Conservation (phyloP, 805 yeast species). For the Saccharomycopsis schoenii region DNA sequence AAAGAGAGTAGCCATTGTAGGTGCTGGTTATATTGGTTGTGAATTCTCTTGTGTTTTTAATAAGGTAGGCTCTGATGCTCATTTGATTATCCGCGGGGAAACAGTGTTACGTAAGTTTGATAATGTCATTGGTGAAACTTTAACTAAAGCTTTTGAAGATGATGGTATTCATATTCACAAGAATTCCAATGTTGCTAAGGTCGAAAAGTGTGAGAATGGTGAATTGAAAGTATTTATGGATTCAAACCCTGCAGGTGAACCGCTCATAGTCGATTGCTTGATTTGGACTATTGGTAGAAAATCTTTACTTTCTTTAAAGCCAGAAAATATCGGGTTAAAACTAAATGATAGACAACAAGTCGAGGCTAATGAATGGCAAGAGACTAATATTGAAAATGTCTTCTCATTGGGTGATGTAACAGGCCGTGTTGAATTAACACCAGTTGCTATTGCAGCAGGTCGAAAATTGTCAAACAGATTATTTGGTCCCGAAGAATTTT, state of each 20-base stretch:
- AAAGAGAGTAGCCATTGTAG: constrained; percentile 85
- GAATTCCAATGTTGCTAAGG: constrained; percentile 38
- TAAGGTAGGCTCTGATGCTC: constrained; percentile 78
- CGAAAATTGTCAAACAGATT: constrained; percentile 86
- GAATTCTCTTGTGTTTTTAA: constrained; percentile 94
- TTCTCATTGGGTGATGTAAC: constrained; percentile 91
- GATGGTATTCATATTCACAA: constrained; percentile 79
- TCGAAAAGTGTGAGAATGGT: constrained; percentile 40
- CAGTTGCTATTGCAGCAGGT: constrained; percentile 98
- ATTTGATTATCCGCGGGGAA: constrained; percentile 82
- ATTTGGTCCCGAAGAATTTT: constrained; percentile 69
- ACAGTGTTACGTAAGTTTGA: constrained; percentile 86
- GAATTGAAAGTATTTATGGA: constrained; percentile 39
- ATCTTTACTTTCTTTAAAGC: constrained; percentile 62
- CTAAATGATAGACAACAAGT: constrained; percentile 52
- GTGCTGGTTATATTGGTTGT: constrained; percentile 96
- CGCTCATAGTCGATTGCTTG: constrained; percentile 72
- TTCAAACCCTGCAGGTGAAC: constrained; percentile 22
- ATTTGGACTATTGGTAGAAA: constrained; percentile 94
- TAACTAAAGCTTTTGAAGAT: constrained; percentile 72
- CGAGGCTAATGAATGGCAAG: constrained; percentile 80
- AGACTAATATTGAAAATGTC: constrained; percentile 59
- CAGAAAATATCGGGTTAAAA: constrained; percentile 67
- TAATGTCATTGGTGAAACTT: constrained; percentile 61
- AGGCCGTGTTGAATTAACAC: constrained; percentile 89